Conservation (phyloP, 2,329 filamentous ascomycete genomes). For the Hortaea werneckii region DNA sequence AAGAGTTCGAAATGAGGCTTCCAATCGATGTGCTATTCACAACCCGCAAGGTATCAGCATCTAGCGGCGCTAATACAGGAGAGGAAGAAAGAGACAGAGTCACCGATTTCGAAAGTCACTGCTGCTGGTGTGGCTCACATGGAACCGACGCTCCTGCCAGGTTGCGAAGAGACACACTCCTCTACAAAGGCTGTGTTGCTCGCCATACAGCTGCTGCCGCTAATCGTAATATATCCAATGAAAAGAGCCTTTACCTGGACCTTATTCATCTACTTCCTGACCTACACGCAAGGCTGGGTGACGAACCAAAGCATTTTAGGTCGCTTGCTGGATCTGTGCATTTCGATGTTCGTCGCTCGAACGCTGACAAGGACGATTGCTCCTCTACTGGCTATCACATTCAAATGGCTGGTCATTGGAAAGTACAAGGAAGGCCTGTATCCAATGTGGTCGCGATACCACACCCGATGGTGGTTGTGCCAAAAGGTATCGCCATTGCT, state of each 20-base stretch:
- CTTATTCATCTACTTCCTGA: slow-evolving; percentile 40
- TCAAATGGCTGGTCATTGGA: slow-evolving; percentile 48
- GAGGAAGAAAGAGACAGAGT: slow-evolving; percentile 3
- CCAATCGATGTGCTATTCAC: slow-evolving; percentile 45
- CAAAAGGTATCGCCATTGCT: slow-evolving; percentile 44
- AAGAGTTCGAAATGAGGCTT: slow-evolving; percentile 39
- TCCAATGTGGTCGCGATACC: slow-evolving; percentile 51
- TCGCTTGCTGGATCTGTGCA: slow-evolving; percentile 39
- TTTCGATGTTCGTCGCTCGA: slow-evolving; percentile 37
- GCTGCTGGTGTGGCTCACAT: too few relatives aligned
- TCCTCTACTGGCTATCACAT: slow-evolving; percentile 39
- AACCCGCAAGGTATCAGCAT: slow-evolving; percentile 34
- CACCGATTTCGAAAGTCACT: background rate
- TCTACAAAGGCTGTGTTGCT: slow-evolving; percentile 43
- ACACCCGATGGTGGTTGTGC: slow-evolving; percentile 50
- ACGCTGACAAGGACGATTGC: slow-evolving; percentile 30
- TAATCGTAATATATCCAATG: slow-evolving; percentile 42
- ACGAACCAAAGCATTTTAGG: slow-evolving; percentile 34
- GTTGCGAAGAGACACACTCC: slow-evolving; percentile 34
- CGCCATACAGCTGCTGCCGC: slow-evolving; percentile 41
- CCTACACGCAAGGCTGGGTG: slow-evolving; percentile 30
- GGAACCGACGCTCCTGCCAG: slow-evolving; percentile 16
- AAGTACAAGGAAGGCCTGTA: slow-evolving; percentile 44
- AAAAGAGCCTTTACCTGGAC: slow-evolving; percentile 45
- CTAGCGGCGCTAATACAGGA: slow-evolving; percentile 32